Conservation (phyloP, 108 stramenopile species). For the Parmales sp. region DNA sequence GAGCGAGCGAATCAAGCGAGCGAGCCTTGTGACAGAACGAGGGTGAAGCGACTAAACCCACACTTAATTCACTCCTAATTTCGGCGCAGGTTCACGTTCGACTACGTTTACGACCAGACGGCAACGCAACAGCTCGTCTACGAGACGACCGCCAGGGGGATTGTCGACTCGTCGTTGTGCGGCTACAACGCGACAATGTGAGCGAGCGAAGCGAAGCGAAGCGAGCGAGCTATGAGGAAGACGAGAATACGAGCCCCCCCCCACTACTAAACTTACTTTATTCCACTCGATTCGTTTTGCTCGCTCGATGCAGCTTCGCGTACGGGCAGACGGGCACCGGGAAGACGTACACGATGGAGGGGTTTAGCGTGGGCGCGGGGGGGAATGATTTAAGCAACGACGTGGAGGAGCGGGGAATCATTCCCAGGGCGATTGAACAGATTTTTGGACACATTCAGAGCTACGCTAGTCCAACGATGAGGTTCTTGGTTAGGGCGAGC, state of each 20-base stretch:
- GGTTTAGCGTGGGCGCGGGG: conserved; percentile 30
- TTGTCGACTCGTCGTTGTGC: conserved; percentile 41
- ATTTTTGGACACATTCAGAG: conserved; percentile 45
- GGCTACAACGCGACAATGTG: conserved; percentile 62
- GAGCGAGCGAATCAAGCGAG: too few species aligned
- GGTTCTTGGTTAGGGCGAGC: conserved; percentile 47
- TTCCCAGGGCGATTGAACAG: conserved; percentile 57
- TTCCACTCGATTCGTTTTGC: too few species aligned
- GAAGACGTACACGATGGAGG: conserved; percentile 60
- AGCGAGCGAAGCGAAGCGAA: too few species aligned
- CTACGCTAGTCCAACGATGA: conserved; percentile 16
- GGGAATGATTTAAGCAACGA: conserved; percentile 32
- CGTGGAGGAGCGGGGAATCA: conserved; percentile 46
- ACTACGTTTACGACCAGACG: conserved; percentile 38
- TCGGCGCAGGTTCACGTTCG: conserved; percentile 50
- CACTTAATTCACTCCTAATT: neutral
- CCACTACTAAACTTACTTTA: too few species aligned
- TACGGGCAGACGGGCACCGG: conserved; percentile 26
- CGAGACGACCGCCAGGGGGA: conserved; percentile 41
- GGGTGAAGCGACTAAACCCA: neutral
- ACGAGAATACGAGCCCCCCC: too few species aligned
- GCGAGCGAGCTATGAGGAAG: too few species aligned
- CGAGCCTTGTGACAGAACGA: neutral
- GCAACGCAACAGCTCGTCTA: conserved; percentile 42
- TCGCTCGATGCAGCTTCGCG: too few species aligned